Evolutionary conservation across 2,329 filamentous ascomycete genomes (phyloP), one percentile per base, ranked within the genome.

Genomic region (Juglanconis sp.): DNA sequence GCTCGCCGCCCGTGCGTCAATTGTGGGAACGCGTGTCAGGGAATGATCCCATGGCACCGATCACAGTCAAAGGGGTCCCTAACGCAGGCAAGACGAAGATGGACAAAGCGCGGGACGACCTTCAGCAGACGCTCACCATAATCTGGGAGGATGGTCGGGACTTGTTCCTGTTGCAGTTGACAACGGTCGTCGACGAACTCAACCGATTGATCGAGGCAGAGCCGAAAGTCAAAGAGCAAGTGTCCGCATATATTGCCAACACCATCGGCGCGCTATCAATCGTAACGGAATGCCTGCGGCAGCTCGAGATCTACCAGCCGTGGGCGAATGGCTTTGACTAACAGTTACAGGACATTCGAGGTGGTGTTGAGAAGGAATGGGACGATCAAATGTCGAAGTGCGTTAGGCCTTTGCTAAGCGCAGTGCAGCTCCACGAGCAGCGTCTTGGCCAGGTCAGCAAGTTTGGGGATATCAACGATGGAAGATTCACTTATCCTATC

Each of bases 281-380:
- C 38, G 44, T 82, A 0, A 65, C 71, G 1, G 69, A 84, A 61
- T 79, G 77, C 53, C 34, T 76, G 7, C 68, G 69, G 5, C 79
- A 84, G 59, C 64, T 84, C 3, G 67, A 79, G 1, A 59, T 76
- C 1, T 83, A 77, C 62, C 76, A 79, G 50, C 80, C 81, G 0
- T 82, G 81, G 79, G 77, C 79, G 3, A 69, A 67, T 36, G 70
- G 64, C 0, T 81, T 79, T 50, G 73, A 78, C 6, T n/a, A 10
- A 54, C 0, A 49, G 65, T 4, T 3, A 69, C 50, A 2, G 47
- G 15, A 48, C 31, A 11, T 46, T 5, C n/a, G 42, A 46, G 8
- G 42, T 17, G 42, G 17, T n/a, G 30, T 24, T 71, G 1, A 52
- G 58, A 34, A 64, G 68, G 7, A 53, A n/a, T n/a, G n/a, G n/a